phyloP scores from a whole-genome alignment of 495 filamentous ascomycete genomes.

The Aspergillus taichungensis region DNA sequence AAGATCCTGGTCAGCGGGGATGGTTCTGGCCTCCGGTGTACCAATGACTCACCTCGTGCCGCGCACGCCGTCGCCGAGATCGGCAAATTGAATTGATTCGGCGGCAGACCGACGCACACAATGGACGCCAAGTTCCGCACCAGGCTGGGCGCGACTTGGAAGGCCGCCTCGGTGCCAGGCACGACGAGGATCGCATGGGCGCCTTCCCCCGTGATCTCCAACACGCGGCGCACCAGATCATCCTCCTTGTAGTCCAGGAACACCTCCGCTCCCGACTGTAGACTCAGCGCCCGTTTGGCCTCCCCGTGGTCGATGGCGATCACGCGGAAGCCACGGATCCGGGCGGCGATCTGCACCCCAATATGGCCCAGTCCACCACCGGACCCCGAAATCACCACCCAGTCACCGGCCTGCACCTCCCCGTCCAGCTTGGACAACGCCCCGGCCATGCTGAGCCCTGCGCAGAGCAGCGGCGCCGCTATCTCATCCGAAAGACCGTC shows the following conservation, averaged over 20 bases:
- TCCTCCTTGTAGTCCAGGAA: slow-evolving; percentile 25
- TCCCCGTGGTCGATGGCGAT: slow-evolving; percentile 27
- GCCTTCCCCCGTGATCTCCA: slow-evolving; percentile 22
- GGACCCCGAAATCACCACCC: slow-evolving; percentile 26
- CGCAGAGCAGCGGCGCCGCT: slow-evolving; percentile 29
- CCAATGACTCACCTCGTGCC: slow-evolving; percentile 16
- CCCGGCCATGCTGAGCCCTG: slow-evolving; percentile 24
- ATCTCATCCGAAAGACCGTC: slow-evolving; percentile 16
- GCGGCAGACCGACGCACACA: slow-evolving; percentile 21
- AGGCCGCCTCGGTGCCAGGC: slow-evolving; percentile 18
- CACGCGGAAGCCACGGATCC: slow-evolving; percentile 20
- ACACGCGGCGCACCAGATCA: slow-evolving; percentile 17
- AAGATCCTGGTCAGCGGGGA: not conserved
- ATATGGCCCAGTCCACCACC: slow-evolving; percentile 31
- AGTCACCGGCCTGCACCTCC: slow-evolving; percentile 17
- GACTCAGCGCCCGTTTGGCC: slow-evolving; percentile 20
- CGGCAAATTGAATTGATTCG: slow-evolving; percentile 19
- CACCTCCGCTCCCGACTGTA: slow-evolving; percentile 20
- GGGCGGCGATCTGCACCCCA: slow-evolving; percentile 24
- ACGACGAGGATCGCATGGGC: slow-evolving; percentile 25
- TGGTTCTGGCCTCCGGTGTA: not conserved
- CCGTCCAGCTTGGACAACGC: slow-evolving; percentile 16
- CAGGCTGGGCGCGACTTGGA: slow-evolving; percentile 15
- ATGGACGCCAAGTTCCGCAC: slow-evolving; percentile 22
- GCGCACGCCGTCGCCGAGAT: slow-evolving; percentile 21